These are phyloP conservation scores for Malassezia slooffiae DNA, from an alignment of 1,284 basidiomycete genomes.

Conservation along the genomic window DNA sequence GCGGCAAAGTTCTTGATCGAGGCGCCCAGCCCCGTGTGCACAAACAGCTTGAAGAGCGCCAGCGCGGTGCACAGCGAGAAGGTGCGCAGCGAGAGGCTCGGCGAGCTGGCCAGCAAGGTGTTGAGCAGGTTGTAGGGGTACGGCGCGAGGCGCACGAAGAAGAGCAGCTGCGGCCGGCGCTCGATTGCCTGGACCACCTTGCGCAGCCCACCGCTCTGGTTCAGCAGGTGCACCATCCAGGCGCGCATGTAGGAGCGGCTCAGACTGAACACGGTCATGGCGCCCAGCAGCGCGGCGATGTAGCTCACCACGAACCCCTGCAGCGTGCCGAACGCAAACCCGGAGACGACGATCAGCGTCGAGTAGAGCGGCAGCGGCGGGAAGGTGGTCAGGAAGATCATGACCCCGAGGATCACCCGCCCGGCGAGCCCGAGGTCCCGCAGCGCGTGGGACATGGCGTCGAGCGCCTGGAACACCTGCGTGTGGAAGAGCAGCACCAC, in stretches of 20 bases:
- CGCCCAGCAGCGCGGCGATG: slow-evolving; percentile 67
- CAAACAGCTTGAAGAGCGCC: slow-evolving; percentile 70
- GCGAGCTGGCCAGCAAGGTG: slow-evolving; percentile 70
- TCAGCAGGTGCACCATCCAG: slow-evolving; percentile 61
- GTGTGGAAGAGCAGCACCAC: slow-evolving; percentile 45
- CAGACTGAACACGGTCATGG: slow-evolving; percentile 63
- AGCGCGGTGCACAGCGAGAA: slow-evolving; percentile 69
- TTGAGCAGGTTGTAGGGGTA: slow-evolving; percentile 70
- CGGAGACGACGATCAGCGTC: slow-evolving; percentile 72
- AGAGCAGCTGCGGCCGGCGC: slow-evolving; percentile 67
- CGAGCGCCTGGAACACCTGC: slow-evolving; percentile 38
- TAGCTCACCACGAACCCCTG: slow-evolving; percentile 70
- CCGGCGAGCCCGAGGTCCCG: slow-evolving; percentile 31
- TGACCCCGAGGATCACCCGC: slow-evolving; percentile 29
- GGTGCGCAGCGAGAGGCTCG: slow-evolving; percentile 65
- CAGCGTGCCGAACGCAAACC: slow-evolving; percentile 72
- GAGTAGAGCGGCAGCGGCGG: slow-evolving; percentile 73
- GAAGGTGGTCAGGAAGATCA: slow-evolving; percentile 47
- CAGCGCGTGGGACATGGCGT: slow-evolving; percentile 28
- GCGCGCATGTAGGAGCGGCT: slow-evolving; percentile 63
- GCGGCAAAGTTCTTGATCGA: slow-evolving; percentile 70
- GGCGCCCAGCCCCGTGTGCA: slow-evolving; percentile 69
- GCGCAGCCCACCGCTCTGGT: slow-evolving; percentile 48
- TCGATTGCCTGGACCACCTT: slow-evolving; percentile 71
- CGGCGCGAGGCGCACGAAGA: slow-evolving; percentile 66